These are phyloP conservation scores for Yamadazyma mexicana DNA, from an alignment of 1,139 yeast species.

Conservation along the genomic window DNA sequence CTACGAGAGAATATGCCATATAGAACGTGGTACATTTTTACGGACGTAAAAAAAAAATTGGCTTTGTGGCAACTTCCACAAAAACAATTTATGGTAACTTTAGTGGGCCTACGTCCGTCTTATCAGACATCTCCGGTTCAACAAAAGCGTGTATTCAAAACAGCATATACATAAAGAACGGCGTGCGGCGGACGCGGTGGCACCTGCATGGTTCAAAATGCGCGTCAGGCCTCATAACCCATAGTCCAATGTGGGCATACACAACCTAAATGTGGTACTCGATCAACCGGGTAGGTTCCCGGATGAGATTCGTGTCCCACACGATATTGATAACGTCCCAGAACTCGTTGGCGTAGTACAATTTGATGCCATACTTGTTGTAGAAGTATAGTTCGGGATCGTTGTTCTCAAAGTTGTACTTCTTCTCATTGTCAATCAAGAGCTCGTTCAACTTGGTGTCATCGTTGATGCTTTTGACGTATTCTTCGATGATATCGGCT, in stretches of 20 bases:
- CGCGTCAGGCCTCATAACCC: background rate
- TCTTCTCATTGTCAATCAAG: conserved; percentile 35
- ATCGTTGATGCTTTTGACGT: conserved; percentile 38
- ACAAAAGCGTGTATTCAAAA: too few species aligned
- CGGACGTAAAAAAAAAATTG: too few species aligned
- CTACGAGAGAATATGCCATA: too few species aligned
- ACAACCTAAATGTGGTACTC: conserved; percentile 31
- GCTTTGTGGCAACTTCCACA: too few species aligned
- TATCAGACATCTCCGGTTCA: too few species aligned
- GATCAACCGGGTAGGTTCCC: conserved; percentile 26
- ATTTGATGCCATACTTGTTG: conserved; percentile 53
- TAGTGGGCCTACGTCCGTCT: too few species aligned
- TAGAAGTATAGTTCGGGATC: conserved; percentile 49
- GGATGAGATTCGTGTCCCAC: conserved; percentile 52
- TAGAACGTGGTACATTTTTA: too few species aligned
- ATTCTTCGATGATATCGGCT: conserved; percentile 66
- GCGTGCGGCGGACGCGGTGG: conserved; percentile 1
- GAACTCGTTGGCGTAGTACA: conserved; percentile 71
- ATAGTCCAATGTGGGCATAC: too few species aligned
- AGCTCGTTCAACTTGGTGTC: conserved; percentile 31
- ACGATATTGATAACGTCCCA: conserved; percentile 71
- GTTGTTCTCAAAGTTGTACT: conserved; percentile 28
- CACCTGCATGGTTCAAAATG: background rate
- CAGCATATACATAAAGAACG: too few species aligned
- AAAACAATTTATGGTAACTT: too few species aligned